Evolutionary conservation across 164 flowering plant species (phyloP), one percentile per base, ranked within the genome.

Genomic region (Platanus orientalis): DNA sequence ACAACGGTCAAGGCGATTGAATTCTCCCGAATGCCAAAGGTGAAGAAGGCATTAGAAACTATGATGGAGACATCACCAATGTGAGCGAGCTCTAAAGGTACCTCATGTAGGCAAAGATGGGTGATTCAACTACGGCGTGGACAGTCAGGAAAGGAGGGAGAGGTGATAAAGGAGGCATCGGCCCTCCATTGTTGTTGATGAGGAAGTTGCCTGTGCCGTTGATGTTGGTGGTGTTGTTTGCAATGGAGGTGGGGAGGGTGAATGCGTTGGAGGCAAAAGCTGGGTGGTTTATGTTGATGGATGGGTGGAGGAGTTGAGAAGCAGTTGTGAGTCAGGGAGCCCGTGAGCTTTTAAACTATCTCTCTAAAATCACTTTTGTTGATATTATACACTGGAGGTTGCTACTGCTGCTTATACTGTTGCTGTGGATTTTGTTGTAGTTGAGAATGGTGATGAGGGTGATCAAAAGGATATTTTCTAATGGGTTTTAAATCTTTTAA

Each of bases 331-430:
- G 96, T 83, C 4, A 96, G 90, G 0, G 97, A 82, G 36, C 99
- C 96, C 10, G 99, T 94, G 48, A 94, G 96, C 73, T 80, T 84
- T 83, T 94, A 97, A 17, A 94, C 99, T 14, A 94, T 90, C 23
- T 84, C 87, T 10, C 99, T 70, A 82, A 94, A 94, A 44, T 94
- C 97, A 61, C 74, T 85, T 73, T 91, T 94, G 79, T 83, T 89
- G 71, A 94, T 86, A 54, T 86, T 94, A 73, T 88, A 94, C 7
- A 94, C 99, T 40, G 95, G 99, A 6, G 99, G 97, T 70, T 87
- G 92, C 17, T 80, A 83, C 60, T 76, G 92, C 3, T 62, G 70
- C 40, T 52, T 80, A 29, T 57, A 80, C 62, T 61, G 81, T 34
- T 34, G 39, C 42, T 65, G 73, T 1, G 44, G 63, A 16, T 52